phyloP scores from a whole-genome alignment of 2,329 filamentous ascomycete species.

The Aspergillus proliferans region DNA sequence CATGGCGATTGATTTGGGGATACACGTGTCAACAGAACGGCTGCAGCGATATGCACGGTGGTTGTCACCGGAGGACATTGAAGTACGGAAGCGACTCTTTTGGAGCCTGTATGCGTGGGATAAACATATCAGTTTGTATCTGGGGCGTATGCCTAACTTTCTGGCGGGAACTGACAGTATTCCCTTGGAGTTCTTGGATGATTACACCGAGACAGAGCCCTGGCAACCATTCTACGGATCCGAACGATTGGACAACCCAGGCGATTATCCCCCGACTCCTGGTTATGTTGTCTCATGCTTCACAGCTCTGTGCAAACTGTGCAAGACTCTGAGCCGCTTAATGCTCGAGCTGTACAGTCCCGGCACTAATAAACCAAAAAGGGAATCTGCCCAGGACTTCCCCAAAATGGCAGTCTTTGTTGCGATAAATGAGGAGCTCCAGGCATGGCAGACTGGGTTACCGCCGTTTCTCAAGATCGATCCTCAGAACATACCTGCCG shows the following conservation, averaged over 20 bases:
- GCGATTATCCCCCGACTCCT: constrained; percentile 15
- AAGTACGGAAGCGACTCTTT: constrained; percentile 24
- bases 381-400: constrained; percentile 13
- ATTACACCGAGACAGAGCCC: constrained; percentile 19
- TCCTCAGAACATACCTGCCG: constrained; percentile 14
- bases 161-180: constrained; percentile 13
- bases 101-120: constrained; percentile 29
- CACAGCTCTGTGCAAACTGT: constrained; percentile 30
- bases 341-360: constrained; percentile 36
- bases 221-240: constrained; percentile 24
- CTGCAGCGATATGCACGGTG: constrained; percentile 16
- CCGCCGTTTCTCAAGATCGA: constrained; percentile 39
- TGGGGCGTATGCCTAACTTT: constrained; percentile 23
- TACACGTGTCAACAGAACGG: constrained; percentile 19
- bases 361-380: constrained; percentile 21
- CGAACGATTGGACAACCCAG: constrained; percentile 6
- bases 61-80: constrained; percentile 22
- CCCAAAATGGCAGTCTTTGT: background rate
- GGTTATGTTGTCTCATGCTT: constrained; percentile 25
- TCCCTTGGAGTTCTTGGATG: constrained; percentile 19
- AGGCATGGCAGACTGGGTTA: constrained; percentile 34
- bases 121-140: constrained; percentile 24
- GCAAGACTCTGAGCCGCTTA: constrained; percentile 41
- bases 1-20: constrained; percentile 25
- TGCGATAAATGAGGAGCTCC: constrained; percentile 36